Evolutionary conservation across 2,329 filamentous ascomycete species (phyloP).

Genomic region (Hypoxylon sp.): DNA sequence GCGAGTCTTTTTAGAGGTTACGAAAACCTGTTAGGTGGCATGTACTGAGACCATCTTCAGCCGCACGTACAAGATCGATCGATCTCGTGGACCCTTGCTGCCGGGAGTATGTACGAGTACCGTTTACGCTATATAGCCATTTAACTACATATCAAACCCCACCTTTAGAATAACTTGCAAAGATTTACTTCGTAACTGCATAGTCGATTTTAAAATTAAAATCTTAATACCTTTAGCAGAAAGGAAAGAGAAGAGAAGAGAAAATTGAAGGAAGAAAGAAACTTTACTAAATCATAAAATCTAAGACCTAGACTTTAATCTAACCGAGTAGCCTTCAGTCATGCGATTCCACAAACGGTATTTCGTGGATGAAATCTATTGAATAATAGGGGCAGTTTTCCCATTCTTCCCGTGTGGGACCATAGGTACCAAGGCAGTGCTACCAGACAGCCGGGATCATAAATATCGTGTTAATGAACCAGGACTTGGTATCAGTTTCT

Average conservation of each 20-base stretch:
- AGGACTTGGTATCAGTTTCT: slow-evolving; percentile 20
- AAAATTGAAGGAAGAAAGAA: not conserved
- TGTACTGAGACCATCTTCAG: slow-evolving; percentile 8
- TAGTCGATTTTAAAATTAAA: not conserved
- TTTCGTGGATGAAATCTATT: no score
- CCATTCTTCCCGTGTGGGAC: slow-evolving; percentile 3
- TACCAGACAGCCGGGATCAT: slow-evolving; percentile 18
- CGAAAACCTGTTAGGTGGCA: slow-evolving; percentile 29
- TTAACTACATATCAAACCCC: not conserved
- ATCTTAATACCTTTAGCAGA: no score
- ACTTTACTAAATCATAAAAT: not conserved
- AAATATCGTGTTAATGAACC: slow-evolving; percentile 6
- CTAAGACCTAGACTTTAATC: not conserved
- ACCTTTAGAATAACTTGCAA: not conserved
- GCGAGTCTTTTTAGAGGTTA: slow-evolving; percentile 10
- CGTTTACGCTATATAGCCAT: not conserved
- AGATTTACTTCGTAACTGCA: not conserved
- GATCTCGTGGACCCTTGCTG: not conserved
- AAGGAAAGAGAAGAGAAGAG: not conserved
- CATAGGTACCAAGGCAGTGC: not conserved
- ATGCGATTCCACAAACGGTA: no score
- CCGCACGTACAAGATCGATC: slow-evolving; percentile 16
- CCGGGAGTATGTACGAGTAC: not conserved
- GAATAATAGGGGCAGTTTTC: no score
- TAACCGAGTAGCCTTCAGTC: no score